Conservation (phyloP, 2,329 filamentous ascomycete species). For the Colletotrichum melonis region DNA sequence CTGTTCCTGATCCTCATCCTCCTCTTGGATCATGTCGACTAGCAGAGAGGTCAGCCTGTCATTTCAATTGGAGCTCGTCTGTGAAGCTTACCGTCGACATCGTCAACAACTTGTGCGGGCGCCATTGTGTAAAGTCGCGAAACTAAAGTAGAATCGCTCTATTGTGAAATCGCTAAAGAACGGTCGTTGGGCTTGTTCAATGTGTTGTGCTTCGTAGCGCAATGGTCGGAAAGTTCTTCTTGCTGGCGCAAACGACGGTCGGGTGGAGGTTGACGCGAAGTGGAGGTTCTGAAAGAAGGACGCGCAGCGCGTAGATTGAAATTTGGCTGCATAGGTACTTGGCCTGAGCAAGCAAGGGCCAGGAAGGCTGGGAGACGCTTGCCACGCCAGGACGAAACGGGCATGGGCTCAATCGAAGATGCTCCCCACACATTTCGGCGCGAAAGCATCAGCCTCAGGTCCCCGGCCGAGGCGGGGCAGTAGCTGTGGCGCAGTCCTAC, state of each 20-base stretch:
- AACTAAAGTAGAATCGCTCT: background rate
- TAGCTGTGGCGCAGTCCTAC: conserved; percentile 8
- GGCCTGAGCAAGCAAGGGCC: conserved; percentile 7
- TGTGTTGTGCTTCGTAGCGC: conserved; percentile 3
- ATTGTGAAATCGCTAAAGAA: background rate
- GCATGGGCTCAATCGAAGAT: background rate
- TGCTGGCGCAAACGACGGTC: conserved; percentile 21
- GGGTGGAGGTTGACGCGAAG: conserved; percentile 28
- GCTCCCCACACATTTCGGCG: conserved; percentile 7
- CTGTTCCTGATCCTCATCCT: conserved; percentile 79
- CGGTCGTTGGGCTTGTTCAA: background rate
- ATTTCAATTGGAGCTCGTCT: background rate
- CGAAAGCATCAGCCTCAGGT: conserved; percentile 2
- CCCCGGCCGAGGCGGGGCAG: background rate
- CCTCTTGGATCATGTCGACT: conserved; percentile 70
- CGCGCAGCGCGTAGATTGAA: conserved; percentile 36
- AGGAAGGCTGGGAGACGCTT: conserved; percentile 12
- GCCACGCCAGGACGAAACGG: conserved; percentile 10
- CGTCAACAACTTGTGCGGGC: conserved; percentile 59
- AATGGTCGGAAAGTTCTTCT: conserved; percentile 19
- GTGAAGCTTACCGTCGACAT: conserved; percentile 57
- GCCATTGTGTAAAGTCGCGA: conserved; percentile 50
- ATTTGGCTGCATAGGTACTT: conserved; percentile 16
- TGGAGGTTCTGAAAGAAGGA: conserved; percentile 9
- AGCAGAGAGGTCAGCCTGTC: conserved; percentile 35